Percentiles rank a stretch among this genome's conserved stretches.
Conservation (phyloP, 2,329 filamentous ascomycete species). For the Cordyceps militaris region DNA sequence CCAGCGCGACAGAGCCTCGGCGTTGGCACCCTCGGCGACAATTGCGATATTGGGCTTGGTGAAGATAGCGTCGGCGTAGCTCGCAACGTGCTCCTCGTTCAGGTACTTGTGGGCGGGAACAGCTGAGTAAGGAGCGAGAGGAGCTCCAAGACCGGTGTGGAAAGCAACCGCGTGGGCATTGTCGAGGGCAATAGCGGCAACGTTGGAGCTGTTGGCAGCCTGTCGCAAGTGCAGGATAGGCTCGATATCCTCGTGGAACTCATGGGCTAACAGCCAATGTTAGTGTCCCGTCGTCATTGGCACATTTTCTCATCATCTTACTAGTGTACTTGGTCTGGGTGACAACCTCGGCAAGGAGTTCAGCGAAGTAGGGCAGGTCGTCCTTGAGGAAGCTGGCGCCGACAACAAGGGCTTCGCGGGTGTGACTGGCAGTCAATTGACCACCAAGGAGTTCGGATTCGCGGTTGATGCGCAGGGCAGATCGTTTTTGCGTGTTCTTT, state of each 20-base stretch:
- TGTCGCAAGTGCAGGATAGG: slow-evolving; percentile 71
- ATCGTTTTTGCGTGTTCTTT: slow-evolving; percentile 80
- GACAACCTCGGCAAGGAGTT: slow-evolving; percentile 88
- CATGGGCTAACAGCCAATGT: slow-evolving; percentile 56
- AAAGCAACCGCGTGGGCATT: slow-evolving; percentile 81
- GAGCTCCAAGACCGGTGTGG: slow-evolving; percentile 82
- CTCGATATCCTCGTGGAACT: slow-evolving; percentile 84
- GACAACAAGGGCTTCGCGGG: slow-evolving; percentile 85
- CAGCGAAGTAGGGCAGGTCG: slow-evolving; percentile 95
- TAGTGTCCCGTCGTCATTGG: slow-evolving; percentile 8
- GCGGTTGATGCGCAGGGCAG: slow-evolving; percentile 85
- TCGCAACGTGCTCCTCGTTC: slow-evolving; percentile 64
- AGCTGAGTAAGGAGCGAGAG: slow-evolving; percentile 65
- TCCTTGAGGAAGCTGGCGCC: slow-evolving; percentile 92
- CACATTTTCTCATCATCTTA: slow-evolving; percentile 34
- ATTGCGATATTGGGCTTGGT: slow-evolving; percentile 86
- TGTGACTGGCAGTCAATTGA: slow-evolving; percentile 80
- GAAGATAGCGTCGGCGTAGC: slow-evolving; percentile 74
- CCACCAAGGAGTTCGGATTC: slow-evolving; percentile 94
- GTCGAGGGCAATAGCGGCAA: slow-evolving; percentile 67
- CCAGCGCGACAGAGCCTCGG: slow-evolving; percentile 77
- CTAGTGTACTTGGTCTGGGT: slow-evolving; percentile 79
- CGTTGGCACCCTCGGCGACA: slow-evolving; percentile 78
- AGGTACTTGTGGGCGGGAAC: slow-evolving; percentile 74
- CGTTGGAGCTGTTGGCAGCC: slow-evolving; percentile 58